phyloP scores from a whole-genome alignment of 257 asterid genomes.

The Thymus mandschuricus region DNA sequence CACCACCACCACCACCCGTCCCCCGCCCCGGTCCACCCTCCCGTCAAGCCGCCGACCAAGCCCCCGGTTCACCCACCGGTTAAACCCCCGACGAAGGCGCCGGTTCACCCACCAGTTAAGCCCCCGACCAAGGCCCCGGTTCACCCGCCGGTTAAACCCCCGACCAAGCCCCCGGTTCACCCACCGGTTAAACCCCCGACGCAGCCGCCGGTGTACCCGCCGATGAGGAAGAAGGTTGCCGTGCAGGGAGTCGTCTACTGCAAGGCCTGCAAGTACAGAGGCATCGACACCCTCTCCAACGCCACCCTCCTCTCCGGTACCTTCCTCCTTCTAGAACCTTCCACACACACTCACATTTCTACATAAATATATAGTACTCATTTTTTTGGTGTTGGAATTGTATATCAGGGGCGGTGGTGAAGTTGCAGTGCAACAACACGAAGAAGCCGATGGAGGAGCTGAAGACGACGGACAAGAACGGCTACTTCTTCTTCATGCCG shows the following conservation, averaged over 20 bases:
- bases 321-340: background rate
- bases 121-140: constrained; percentile 13
- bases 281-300: constrained; percentile 44
- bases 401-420: constrained; percentile 39
- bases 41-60: constrained; percentile 6
- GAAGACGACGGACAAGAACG: constrained; percentile 57
- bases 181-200: constrained; percentile 33
- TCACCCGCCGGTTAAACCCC: constrained; percentile 5
- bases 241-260: constrained; percentile 67
- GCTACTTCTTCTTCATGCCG: constrained; percentile 58
- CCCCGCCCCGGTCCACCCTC: constrained; percentile 14
- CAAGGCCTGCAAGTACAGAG: constrained; percentile 66
- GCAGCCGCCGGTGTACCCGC: constrained; percentile 28
- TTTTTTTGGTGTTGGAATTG: background rate
- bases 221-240: constrained; percentile 43
- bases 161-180: constrained; percentile 21
- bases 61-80: background rate
- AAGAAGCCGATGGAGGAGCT: constrained; percentile 27
- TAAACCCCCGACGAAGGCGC: constrained; percentile 1
- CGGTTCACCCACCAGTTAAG: background rate
- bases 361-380: background rate
- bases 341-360: background rate
- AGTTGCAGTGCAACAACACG: constrained; percentile 59
- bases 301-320: constrained; percentile 59
- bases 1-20: constrained; percentile 33